phyloP scores from a whole-genome alignment of 257 asterid genomes.

The Solanum raphanifolium region DNA sequence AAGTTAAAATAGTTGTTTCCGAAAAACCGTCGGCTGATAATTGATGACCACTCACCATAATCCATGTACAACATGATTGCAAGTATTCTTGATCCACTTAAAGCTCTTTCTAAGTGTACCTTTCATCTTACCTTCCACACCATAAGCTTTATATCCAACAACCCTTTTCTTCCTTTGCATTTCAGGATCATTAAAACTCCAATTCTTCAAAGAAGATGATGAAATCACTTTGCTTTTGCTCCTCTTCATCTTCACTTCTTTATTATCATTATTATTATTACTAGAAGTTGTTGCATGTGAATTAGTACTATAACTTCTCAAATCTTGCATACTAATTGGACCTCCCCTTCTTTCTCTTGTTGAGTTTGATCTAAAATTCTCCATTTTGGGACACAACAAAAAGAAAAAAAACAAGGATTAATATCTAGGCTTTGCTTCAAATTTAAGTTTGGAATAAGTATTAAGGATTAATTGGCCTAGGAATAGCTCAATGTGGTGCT shows the following conservation, averaged over 20 bases:
- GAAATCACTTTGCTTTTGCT: slow-evolving; percentile 29
- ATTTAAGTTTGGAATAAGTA: neutral
- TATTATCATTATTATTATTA: neutral
- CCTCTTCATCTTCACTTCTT: slow-evolving; percentile 37
- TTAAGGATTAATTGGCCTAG: neutral
- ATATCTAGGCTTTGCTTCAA: neutral
- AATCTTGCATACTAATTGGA: slow-evolving; percentile 24
- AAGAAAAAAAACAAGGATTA: neutral
- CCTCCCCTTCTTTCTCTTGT: slow-evolving; percentile 16
- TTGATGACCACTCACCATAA: slow-evolving; percentile 55
- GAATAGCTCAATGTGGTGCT: neutral
- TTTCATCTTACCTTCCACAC: slow-evolving; percentile 60
- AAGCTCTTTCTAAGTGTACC: slow-evolving; percentile 57
- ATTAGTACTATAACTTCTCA: slow-evolving; percentile 64
- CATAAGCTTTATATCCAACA: slow-evolving; percentile 54
- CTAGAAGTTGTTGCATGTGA: slow-evolving; percentile 5
- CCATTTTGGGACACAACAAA: slow-evolving; percentile 7
- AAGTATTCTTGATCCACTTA: slow-evolving; percentile 69
- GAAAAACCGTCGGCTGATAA: neutral
- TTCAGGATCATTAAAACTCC: slow-evolving; percentile 53
- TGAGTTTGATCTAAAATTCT: slow-evolving; percentile 31
- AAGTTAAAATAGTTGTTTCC: fast-evolving
- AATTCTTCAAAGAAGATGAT: slow-evolving; percentile 19
- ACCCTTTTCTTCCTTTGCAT: slow-evolving; percentile 76
- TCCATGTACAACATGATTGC: slow-evolving; percentile 49